Percentiles rank a stretch among this genome's conserved stretches.
phyloP scores from a whole-genome alignment of 495 filamentous ascomycete species.

The Bacidia rubella region DNA sequence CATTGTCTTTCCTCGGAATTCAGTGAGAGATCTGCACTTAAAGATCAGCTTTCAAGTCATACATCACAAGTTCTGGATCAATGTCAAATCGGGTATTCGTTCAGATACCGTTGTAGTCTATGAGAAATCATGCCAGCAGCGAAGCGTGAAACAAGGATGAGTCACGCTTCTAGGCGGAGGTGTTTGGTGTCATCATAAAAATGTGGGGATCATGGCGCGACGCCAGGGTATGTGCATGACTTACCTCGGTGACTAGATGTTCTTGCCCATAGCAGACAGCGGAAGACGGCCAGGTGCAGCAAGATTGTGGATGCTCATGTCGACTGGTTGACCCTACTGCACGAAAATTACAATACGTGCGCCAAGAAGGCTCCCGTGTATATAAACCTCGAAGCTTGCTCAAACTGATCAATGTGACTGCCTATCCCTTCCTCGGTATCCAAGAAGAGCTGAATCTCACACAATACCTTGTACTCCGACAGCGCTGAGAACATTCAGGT shows the following conservation, averaged over 20 bases:
- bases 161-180: slow-evolving; percentile 35
- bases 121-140: slow-evolving; percentile 48
- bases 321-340: too few relatives aligned
- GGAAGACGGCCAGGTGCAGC: background rate
- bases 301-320: too few relatives aligned
- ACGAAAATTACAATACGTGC: too few relatives aligned
- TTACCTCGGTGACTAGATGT: background rate
- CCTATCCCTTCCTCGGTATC: too few relatives aligned
- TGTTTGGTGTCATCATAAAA: slow-evolving; percentile 29
- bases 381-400: too few relatives aligned
- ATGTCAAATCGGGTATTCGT: too few relatives aligned
- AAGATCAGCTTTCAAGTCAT: background rate
- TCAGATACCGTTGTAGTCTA: slow-evolving; percentile 99
- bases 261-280: background rate
- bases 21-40: background rate
- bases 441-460: too few relatives aligned
- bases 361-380: too few relatives aligned
- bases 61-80: too few relatives aligned
- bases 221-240: background rate
- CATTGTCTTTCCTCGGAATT: background rate
- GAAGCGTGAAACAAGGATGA: slow-evolving; percentile 65
- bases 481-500: too few relatives aligned
- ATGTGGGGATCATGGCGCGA: background rate
- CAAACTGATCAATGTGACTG: too few relatives aligned
- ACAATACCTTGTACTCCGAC: too few relatives aligned